Evolutionary conservation across 2,329 filamentous ascomycete species (phyloP).

Genomic region (Massarina eburnea): DNA sequence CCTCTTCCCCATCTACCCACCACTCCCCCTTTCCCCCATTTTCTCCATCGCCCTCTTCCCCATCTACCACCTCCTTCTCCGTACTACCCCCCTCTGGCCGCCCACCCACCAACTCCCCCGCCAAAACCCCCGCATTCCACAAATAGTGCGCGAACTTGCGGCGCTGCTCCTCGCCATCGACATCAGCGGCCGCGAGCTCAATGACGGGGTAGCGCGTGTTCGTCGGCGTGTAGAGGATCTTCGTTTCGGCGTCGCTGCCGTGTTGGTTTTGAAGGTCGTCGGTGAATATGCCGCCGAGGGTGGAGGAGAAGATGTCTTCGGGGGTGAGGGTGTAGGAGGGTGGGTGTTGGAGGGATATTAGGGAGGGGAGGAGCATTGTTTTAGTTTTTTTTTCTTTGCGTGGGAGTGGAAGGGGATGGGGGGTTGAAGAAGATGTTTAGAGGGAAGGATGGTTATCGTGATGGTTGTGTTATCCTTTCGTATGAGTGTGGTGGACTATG

Average conservation of each 20-base stretch:
- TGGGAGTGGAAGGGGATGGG: not conserved
- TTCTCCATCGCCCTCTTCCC: conserved; percentile 21
- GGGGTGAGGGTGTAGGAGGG: conserved; percentile 42
- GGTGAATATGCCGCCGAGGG: conserved; percentile 66
- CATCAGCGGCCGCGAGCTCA: conserved; percentile 46
- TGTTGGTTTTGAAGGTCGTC: conserved; percentile 69
- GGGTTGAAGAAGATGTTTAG: not conserved
- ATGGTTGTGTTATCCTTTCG: not conserved
- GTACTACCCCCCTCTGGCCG: conserved; percentile 7
- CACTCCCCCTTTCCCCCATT: conserved; percentile 26
- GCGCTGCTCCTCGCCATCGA: conserved; percentile 57
- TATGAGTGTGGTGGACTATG: not conserved
- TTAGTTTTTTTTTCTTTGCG: not conserved
- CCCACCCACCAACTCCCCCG: conserved; percentile 48
- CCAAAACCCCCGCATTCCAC: conserved; percentile 64
- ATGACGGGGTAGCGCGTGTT: conserved; percentile 42
- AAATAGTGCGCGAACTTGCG: conserved; percentile 70
- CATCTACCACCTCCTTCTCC: conserved; percentile 15
- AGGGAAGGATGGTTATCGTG: not conserved
- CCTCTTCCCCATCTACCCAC: conserved; percentile 38
- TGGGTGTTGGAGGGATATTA: conserved; percentile 32
- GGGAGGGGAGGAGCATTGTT: conserved; percentile 33
- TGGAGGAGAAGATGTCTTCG: conserved; percentile 62
- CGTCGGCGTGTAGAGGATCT: conserved; percentile 56
- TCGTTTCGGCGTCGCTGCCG: conserved; percentile 59